A percentile compares a stretch with the other conserved stretches of the same genome.
Conservation (phyloP, 148 eudicot species). For the Nepenthes gracilis region DNA sequence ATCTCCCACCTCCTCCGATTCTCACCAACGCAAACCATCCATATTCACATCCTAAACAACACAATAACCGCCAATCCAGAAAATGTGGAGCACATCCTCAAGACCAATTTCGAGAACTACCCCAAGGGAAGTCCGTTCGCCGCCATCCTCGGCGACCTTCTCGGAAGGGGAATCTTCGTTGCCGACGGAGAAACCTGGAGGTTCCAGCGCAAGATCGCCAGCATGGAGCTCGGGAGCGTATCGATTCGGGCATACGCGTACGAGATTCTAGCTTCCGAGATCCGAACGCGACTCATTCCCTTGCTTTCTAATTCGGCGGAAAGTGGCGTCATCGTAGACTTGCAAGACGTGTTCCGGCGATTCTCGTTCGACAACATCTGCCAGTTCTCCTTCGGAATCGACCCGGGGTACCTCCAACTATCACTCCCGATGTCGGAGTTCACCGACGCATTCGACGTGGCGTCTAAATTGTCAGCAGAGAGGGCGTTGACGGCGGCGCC, state of each 20-base stretch:
- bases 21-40: slow-evolving; percentile 44
- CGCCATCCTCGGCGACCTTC: slow-evolving; percentile 33
- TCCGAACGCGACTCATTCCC: slow-evolving; percentile 19
- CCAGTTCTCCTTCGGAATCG: slow-evolving; percentile 43
- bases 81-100: slow-evolving; percentile 46
- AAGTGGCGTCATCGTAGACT: slow-evolving; percentile 9
- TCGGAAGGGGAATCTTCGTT: slow-evolving; percentile 44
- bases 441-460: slow-evolving; percentile 34
- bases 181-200: slow-evolving; percentile 50
- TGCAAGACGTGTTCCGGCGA: slow-evolving; percentile 35
- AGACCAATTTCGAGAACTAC: slow-evolving; percentile 40
- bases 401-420: slow-evolving; percentile 13
- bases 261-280: slow-evolving; percentile 24
- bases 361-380: slow-evolving; percentile 43
- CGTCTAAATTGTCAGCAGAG: slow-evolving; percentile 33
- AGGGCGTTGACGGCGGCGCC: slow-evolving; percentile 25
- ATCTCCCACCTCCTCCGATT: slow-evolving; percentile 25
- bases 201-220: slow-evolving; percentile 43
- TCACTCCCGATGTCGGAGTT: slow-evolving; percentile 23
- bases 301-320: slow-evolving; percentile 1
- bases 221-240: slow-evolving; percentile 40
- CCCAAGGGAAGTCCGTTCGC: slow-evolving; percentile 40
- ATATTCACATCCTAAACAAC: slow-evolving; percentile 40
- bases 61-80: slow-evolving; percentile 29
- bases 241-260: slow-evolving; percentile 34